Base-by-base conservation (phyloP, 257 asterid species). In the Solanum rostratum region DNA sequence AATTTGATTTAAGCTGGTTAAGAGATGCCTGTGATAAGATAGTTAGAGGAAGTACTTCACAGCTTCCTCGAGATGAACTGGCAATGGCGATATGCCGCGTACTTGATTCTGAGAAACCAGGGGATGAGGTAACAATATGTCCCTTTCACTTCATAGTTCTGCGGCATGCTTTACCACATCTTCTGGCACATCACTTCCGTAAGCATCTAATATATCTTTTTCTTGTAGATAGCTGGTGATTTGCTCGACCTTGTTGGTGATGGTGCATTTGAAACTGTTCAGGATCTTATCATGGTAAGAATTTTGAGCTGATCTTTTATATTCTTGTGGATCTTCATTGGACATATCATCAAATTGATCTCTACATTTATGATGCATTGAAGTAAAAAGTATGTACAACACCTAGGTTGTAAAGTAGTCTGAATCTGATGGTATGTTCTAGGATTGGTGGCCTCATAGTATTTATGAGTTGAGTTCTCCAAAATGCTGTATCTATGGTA, bases 211-310 rank as follows among this genome's bases (percentile, higher is more conserved):
- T 78, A 27, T 78, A 45, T 78, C 8, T 91, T 78, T 37, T 85
- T 84, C 84, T 29, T 88, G 84, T 60, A 96, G 99, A 90, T 96
- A 84, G 99, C 98, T 83, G 98, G 96, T 33, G 98, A 96, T 88
- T 91, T 96, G 88, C 92, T 96, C 93, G 99, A 96, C 92, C 95
- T 96, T 88, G 96, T 93, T 80, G 99, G 99, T 84, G 99, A 95
- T 91, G 84, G 92, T 86, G 96, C 99, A 62, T 95, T 96, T 63
- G 99, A 95, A 90, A 93, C 88, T 69, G 98, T 96, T 89, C 99
- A 96, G 90, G 98, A 96, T 88, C 93, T 96, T 87, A 88, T 95
- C 88, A 85, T 81, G 95, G 99, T 96, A 93, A 53, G 18, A 78
- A 43, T 78, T 78, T 78, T 78, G 82, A 78, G 39, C 18, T 16